Conservation (phyloP, 2,329 filamentous ascomycete species). For the Sporothrix variecibatus region DNA sequence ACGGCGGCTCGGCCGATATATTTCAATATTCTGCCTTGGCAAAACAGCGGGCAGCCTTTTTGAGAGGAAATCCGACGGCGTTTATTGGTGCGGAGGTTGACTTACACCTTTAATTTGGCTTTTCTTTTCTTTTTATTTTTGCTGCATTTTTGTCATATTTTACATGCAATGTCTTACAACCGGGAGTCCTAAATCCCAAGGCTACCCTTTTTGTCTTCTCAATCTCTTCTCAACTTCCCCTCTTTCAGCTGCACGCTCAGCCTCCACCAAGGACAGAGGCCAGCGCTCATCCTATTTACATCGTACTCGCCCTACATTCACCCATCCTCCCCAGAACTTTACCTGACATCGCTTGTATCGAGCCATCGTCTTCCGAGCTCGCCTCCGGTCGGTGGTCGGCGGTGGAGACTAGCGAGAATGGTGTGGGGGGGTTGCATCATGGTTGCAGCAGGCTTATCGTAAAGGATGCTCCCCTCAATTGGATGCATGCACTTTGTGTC, state of each 20-base stretch:
- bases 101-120: not conserved
- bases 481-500: not conserved
- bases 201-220: not conserved
- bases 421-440: not conserved
- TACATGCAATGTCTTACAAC: not conserved
- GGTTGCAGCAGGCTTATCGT: not conserved
- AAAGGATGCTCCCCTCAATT: not conserved
- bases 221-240: not conserved
- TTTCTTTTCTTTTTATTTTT: not conserved
- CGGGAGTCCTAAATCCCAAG: not conserved
- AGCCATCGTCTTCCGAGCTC: not conserved
- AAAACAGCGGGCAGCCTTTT: not conserved
- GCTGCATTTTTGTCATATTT: not conserved
- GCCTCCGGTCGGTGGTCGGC: not conserved
- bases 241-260: conserved; percentile 11
- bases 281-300: not conserved
- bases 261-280: not conserved
- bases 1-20: not conserved
- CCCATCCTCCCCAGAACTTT: not conserved
- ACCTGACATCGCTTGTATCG: conserved; percentile 31
- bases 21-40: conserved; percentile 1
- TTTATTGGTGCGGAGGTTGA: not conserved
- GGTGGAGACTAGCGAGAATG: not conserved
- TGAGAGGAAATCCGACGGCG: not conserved
- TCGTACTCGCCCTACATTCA: not conserved